These are phyloP conservation scores for Fusarium circinatum DNA, from an alignment of 2,329 filamentous ascomycete genomes.

Conservation along the genomic window DNA sequence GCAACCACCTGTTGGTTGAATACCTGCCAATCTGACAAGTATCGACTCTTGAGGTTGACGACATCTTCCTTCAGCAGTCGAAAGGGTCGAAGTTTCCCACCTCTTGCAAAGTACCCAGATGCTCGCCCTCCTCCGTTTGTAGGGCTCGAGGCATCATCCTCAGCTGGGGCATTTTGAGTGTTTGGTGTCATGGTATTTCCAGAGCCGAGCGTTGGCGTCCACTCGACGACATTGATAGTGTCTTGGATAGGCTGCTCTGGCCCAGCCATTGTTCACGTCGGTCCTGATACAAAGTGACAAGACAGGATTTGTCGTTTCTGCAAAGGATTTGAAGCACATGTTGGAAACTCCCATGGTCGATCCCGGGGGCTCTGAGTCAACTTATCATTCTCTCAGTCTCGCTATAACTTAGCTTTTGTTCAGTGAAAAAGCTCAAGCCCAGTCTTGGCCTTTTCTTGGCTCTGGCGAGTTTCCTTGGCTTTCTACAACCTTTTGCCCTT, in stretches of 20 bases:
- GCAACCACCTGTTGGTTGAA: constrained; percentile 74
- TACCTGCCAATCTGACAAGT: constrained; percentile 63
- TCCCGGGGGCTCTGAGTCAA: neutral
- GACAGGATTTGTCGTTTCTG: neutral
- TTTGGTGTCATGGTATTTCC: constrained; percentile 14
- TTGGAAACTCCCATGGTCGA: neutral
- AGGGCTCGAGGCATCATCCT: neutral
- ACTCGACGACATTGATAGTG: constrained; percentile 15
- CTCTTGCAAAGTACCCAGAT: constrained; percentile 45
- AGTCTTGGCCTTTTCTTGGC: constrained; percentile 23
- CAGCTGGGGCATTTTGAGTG: neutral
- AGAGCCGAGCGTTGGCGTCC: constrained; percentile 14
- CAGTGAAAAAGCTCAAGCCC: neutral
- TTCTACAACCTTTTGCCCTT: neutral
- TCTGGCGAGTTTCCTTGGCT: constrained; percentile 12
- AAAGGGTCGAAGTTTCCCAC: constrained; percentile 61
- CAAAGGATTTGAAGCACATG: constrained; percentile 3
- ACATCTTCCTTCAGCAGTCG: constrained; percentile 63
- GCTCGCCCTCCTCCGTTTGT: neutral
- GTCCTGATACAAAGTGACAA: neutral
- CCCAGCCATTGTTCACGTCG: constrained; percentile 15
- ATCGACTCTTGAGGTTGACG: constrained; percentile 57
- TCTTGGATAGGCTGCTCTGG: neutral
- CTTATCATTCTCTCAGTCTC: constrained; percentile 7
- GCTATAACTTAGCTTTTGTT: neutral